phyloP scores from a whole-genome alignment of 768 basidiomycete species.

The Psilocybe cubensis region DNA sequence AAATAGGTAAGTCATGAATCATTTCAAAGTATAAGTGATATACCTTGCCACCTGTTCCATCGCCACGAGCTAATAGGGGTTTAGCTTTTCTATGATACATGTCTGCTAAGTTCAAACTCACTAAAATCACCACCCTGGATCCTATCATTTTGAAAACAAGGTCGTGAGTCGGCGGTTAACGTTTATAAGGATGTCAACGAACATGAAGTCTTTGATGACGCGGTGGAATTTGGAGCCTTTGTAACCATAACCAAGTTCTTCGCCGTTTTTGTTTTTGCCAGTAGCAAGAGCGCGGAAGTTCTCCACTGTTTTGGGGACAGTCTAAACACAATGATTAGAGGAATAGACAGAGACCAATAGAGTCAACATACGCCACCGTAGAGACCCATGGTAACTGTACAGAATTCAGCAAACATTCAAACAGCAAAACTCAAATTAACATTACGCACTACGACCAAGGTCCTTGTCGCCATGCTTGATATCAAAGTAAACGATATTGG shows the following conservation, averaged over 20 bases:
- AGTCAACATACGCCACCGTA: slow-evolving; percentile 72
- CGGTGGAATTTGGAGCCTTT: slow-evolving; percentile 97
- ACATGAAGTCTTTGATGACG: slow-evolving; percentile 95
- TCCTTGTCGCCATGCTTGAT: slow-evolving; percentile 90
- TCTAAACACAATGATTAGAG: slow-evolving; percentile 43
- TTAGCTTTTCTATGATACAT: background rate
- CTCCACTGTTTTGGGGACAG: slow-evolving; percentile 95
- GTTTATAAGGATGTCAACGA: background rate
- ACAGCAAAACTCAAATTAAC: slow-evolving; percentile 3
- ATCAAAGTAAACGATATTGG: slow-evolving; percentile 94
- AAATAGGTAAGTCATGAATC: background rate
- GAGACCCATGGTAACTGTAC: slow-evolving; percentile 80
- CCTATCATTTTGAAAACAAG: slow-evolving; percentile 45
- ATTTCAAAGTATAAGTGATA: slow-evolving; percentile 7
- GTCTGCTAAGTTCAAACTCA: slow-evolving; percentile 38
- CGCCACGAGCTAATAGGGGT: slow-evolving; percentile 64
- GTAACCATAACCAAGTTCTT: slow-evolving; percentile 85
- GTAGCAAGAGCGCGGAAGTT: slow-evolving; percentile 96
- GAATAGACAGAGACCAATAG: background rate
- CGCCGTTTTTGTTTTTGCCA: slow-evolving; percentile 79
- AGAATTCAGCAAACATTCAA: slow-evolving; percentile 14
- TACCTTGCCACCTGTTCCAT: slow-evolving; percentile 92
- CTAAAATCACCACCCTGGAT: slow-evolving; percentile 99
- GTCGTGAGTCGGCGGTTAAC: background rate
- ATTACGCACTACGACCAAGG: slow-evolving; percentile 72